Evolutionary conservation across 2,329 filamentous ascomycete species (phyloP).

Genomic region (Hawksworthiomyces lignivorus): DNA sequence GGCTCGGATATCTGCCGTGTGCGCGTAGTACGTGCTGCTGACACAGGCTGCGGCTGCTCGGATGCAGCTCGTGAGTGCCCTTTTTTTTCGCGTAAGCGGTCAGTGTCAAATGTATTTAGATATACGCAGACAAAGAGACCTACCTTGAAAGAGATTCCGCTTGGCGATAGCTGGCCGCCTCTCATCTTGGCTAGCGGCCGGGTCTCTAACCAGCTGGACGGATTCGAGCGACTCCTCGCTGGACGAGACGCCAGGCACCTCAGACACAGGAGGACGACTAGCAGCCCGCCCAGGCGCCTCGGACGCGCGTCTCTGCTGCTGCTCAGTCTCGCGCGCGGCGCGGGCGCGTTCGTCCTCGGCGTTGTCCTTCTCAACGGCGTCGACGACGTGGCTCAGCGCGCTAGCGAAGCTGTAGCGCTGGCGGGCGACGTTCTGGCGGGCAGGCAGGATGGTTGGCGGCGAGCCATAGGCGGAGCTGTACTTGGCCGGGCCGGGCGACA

Average conservation of each 20-base stretch:
- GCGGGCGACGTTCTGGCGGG: slow-evolving; percentile 15
- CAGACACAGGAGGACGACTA: too few relatives aligned
- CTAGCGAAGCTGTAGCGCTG: slow-evolving; percentile 17
- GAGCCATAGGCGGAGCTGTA: slow-evolving; percentile 19
- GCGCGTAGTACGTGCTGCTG: too few relatives aligned
- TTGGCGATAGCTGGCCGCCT: too few relatives aligned
- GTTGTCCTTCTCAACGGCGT: slow-evolving; percentile 17
- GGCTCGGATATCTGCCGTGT: background rate
- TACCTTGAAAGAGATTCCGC: too few relatives aligned
- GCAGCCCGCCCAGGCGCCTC: too few relatives aligned
- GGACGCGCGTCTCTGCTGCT: too few relatives aligned
- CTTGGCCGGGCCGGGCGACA: slow-evolving; percentile 17
- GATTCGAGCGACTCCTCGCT: slow-evolving; percentile 4
- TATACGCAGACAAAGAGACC: too few relatives aligned
- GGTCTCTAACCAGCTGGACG: slow-evolving; percentile 5
- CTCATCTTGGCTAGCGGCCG: too few relatives aligned
- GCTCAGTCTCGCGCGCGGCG: slow-evolving; percentile 11
- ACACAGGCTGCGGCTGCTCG: too few relatives aligned
- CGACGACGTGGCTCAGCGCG: slow-evolving; percentile 15
- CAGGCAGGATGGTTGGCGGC: slow-evolving; percentile 14
- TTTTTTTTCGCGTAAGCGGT: too few relatives aligned
- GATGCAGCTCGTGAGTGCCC: too few relatives aligned
- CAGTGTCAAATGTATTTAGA: too few relatives aligned
- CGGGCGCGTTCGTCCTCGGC: slow-evolving; percentile 13
- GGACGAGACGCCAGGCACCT: background rate